A percentile compares a stretch with the other conserved stretches of the same genome.
These are phyloP conservation scores for Fusarium pseudocircinatum DNA, from an alignment of 2,329 filamentous ascomycete species.

Conservation along the genomic window DNA sequence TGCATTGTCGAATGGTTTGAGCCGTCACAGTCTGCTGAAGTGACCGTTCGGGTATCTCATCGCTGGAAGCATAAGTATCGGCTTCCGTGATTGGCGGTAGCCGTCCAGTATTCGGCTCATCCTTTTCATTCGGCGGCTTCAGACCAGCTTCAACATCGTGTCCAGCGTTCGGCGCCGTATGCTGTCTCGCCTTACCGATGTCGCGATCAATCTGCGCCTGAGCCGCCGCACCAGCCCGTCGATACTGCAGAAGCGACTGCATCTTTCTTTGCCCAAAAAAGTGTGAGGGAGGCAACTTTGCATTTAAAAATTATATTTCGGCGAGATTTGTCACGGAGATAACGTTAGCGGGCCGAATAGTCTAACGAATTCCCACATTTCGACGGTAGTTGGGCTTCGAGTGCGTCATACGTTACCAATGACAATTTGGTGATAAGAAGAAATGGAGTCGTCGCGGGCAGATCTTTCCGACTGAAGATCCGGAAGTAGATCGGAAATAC, in stretches of 20 bases:
- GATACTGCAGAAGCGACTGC: conserved; percentile 36
- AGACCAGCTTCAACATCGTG: not conserved
- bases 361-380: not conserved
- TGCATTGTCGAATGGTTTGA: conserved; percentile 13
- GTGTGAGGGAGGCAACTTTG: not conserved
- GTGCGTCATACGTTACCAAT: conserved; percentile 6
- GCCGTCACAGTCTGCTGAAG: conserved; percentile 7
- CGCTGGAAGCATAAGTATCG: not conserved
- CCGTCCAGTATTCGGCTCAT: not conserved
- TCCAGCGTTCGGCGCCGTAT: not conserved
- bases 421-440: conserved; percentile 11
- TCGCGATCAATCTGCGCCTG: conserved; percentile 37
- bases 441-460: conserved; percentile 7
- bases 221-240: conserved; percentile 27
- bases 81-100: not conserved
- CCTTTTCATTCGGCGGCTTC: not conserved
- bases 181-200: conserved; percentile 9
- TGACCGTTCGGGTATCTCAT: not conserved
- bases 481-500: conserved; percentile 8
- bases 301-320: not conserved
- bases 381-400: not conserved
- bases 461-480: not conserved
- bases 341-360: not conserved
- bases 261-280: not conserved
- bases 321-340: conserved; percentile 10